Evolutionary conservation across 108 stramenopile genomes (phyloP).

Genomic region (Discostella stelligeroides): DNA sequence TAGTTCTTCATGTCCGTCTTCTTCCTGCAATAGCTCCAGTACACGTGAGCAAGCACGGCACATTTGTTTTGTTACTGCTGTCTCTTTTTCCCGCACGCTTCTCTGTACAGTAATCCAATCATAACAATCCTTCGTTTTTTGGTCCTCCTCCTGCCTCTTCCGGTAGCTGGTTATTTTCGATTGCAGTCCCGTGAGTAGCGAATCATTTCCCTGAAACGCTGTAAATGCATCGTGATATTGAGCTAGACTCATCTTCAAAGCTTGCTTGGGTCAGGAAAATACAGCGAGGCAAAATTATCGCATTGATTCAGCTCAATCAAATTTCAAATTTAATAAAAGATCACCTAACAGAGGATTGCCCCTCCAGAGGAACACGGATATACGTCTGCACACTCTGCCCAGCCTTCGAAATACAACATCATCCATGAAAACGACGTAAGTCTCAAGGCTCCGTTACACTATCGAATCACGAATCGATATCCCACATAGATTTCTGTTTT

Average conservation of each 20-base stretch:
- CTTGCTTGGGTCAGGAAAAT: no score
- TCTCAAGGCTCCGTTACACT: no score
- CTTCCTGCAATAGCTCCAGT: constrained; percentile 7
- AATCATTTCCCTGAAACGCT: constrained; percentile 3
- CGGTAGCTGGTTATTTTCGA: constrained; percentile 11
- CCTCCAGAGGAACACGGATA: no score
- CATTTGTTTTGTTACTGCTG: constrained; percentile 19
- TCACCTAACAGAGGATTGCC: not conserved
- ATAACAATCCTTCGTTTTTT: constrained; percentile 6
- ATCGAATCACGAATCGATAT: no score
- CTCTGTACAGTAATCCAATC: constrained; percentile 22
- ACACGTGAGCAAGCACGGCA: not conserved
- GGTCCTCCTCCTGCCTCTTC: constrained; percentile 5
- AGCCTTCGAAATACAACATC: no score
- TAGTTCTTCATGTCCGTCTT: not conserved
- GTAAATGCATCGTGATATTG: not conserved
- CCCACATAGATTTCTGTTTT: no score
- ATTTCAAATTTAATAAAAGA: not conserved
- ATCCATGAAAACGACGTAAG: no score
- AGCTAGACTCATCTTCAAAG: not conserved
- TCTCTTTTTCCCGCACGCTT: constrained; percentile 8
- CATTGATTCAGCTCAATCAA: no score
- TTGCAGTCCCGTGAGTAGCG: constrained; percentile 3
- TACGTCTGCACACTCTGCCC: no score
- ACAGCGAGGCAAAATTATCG: no score